phyloP scores from a whole-genome alignment of 371 early-diverging fungal genomes.

The Phascolomyces articulosus region DNA sequence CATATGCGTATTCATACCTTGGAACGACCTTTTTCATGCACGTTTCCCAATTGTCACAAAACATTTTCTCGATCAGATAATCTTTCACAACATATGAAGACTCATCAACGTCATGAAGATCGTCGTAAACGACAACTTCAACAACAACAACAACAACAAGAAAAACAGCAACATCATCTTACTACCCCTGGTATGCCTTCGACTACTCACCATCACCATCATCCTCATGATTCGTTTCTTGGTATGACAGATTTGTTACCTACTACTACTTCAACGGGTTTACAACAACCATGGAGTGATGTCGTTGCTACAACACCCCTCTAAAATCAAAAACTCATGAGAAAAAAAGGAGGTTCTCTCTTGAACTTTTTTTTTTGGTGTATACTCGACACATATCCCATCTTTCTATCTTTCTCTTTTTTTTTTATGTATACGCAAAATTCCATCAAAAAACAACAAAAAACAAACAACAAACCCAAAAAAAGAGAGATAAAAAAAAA shows the following conservation, averaged over 20 bases:
- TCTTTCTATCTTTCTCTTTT: constrained; percentile 1
- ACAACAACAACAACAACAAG: constrained; percentile 26
- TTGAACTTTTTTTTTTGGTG: too few species aligned
- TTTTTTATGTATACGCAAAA: too few species aligned
- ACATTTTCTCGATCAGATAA: constrained; percentile 83
- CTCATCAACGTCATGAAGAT: constrained; percentile 53
- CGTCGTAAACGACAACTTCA: constrained; percentile 30
- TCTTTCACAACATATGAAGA: constrained; percentile 65
- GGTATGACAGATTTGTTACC: background rate
- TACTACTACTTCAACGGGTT: background rate
- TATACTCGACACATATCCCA: too few species aligned
- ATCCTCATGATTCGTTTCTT: background rate
- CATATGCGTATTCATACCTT: constrained; percentile 88
- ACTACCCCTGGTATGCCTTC: too few species aligned
- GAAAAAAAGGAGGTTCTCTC: background rate
- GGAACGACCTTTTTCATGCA: constrained; percentile 77
- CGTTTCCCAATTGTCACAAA: constrained; percentile 71
- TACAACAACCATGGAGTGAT: background rate
- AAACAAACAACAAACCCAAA: too few species aligned
- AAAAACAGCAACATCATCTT: background rate
- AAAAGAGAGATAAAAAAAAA: too few species aligned
- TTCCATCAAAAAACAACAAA: too few species aligned
- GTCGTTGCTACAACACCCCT: background rate
- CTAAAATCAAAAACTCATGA: background rate
- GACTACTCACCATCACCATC: too few species aligned